Base-by-base conservation (phyloP, 1,139 yeast species). In the Saccharomycopsis hybrid region DNA sequence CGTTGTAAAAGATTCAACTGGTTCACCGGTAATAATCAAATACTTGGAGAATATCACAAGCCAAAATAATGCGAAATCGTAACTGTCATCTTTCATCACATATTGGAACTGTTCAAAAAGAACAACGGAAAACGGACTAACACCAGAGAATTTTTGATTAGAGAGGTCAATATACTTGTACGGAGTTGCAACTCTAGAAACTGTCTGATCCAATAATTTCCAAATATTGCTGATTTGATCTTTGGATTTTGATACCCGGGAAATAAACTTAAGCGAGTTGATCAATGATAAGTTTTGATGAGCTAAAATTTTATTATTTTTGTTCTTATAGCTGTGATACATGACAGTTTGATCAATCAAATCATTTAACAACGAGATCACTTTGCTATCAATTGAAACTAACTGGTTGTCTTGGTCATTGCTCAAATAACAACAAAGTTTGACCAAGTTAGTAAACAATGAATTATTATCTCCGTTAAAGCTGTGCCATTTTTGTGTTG, bases 161-260 rank as follows among this genome's bases (percentile, higher is more conserved):
- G 86, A 72, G 53, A 72, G 60, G 61, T 90, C 97, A 49, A 87
- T 74, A 58, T 88, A 90, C 61, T 85, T 88, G 66, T 84, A 92
- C 0, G 97, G 97, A 1, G 87, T 68, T 49, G 84, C 73, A 54
- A 82, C 73, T 57, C 96, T 74, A 1, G 88, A 71, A 30, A 87
- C 73, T 0, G 85, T 70, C 62, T 89, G 94, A 61, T 89, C 95
- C 13, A 90, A 57, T 39, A 87, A 64, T 13, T 69, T 69, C 83
- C 88, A 84, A 11, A 81, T 59, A 42, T 65, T 61, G 2, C 57
- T 59, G 28, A 63, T 47, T 3, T 59, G 52, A 2, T 54, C 53
- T 3, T 43, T 41, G 2, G 52, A 47, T 2, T 32, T 33, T 2
- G 25, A 25, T 5, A 51, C 27, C 13, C 37, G 45, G 24, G 29